Evolutionary conservation across 306 rosid species (phyloP), one percentile per base, ranked within the genome.

Genomic region (Lathyrus aphaca): DNA sequence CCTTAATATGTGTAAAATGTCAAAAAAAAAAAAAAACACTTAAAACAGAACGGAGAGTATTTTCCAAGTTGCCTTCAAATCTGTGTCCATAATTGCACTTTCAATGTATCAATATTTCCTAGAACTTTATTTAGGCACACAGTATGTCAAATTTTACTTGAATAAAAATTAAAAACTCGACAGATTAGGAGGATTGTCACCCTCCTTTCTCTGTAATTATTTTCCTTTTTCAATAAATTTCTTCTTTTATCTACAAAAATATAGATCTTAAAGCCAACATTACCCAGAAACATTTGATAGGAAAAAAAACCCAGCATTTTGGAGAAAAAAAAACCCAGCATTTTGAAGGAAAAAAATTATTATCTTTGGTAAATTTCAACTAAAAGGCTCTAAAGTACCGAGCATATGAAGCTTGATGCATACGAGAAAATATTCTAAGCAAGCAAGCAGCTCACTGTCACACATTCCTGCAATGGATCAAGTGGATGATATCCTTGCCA

Each of bases 291-390:
- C 10, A 45, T 45, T 50, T 50, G 56, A 50, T 19, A 12, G 6
- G 4, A 50, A 50, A 50, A 17, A 9, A 9, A 4, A 13, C 9
- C 27, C 23, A 15, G 23, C 5, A 5, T 8, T 48, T 48, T 23
- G 3, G 9, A 10, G 6, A 45, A 45, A 45, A 8, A 19, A 9
- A 9, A 4, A 13, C 9, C 27, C 23, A 15, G 23, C 5, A 5
- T 8, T 48, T 48, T 23, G 3, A 17, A 10, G 6, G 15, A 45
- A 45, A 8, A 19, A 39, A 35, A 68, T 19, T 43, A 64, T 72
- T 44, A 61, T 67, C 55, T 37, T 49, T 14, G 55, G 29, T 46
- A 81, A 56, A 44, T 56, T 73, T 57, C 46, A 63, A 29, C 8
- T 62, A 23, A 67, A 67, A 59, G 45, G 60, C 39, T 45, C 15